A percentile compares a stretch with the other conserved stretches of the same genome.
These are phyloP conservation scores for Xylariaceae sp. DNA, from an alignment of 2,329 filamentous ascomycete species.

Conservation along the genomic window DNA sequence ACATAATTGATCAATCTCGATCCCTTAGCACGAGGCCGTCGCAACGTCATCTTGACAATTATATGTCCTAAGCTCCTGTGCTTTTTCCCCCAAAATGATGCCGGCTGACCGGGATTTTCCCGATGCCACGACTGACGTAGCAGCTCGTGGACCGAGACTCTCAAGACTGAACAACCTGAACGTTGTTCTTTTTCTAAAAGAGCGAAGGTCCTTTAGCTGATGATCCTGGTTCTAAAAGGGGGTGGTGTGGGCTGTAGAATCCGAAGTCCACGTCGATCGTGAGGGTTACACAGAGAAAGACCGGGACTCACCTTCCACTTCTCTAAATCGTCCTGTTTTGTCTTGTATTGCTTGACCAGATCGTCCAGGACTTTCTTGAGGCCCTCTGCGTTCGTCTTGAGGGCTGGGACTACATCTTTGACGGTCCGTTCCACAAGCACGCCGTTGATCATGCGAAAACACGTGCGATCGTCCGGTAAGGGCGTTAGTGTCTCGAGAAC, in stretches of 20 bases:
- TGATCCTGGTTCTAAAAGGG: slow-evolving; percentile 4
- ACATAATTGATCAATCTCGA: slow-evolving; percentile 23
- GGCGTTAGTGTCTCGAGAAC: slow-evolving; percentile 90
- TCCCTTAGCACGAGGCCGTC: slow-evolving; percentile 14
- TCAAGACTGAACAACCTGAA: slow-evolving; percentile 80
- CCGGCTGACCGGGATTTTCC: slow-evolving; percentile 6
- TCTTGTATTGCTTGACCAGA: slow-evolving; percentile 93
- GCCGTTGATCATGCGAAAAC: slow-evolving; percentile 98
- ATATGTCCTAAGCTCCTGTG: not conserved
- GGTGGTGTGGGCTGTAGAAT: slow-evolving; percentile 13
- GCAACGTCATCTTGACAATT: slow-evolving; percentile 6
- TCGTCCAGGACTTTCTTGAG: slow-evolving; percentile 93
- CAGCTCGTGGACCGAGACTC: not conserved
- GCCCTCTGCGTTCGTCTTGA: slow-evolving; percentile 92
- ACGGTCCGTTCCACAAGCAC: slow-evolving; percentile 93
- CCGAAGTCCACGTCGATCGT: slow-evolving; percentile 4
- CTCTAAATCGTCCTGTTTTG: slow-evolving; percentile 91
- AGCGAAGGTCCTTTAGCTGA: slow-evolving; percentile 19
- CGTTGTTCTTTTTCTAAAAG: slow-evolving; percentile 80
- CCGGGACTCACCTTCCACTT: slow-evolving; percentile 80
- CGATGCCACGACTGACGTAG: not conserved
- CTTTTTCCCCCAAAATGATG: slow-evolving; percentile 5
- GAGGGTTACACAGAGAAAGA: slow-evolving; percentile 4
- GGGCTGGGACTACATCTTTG: slow-evolving; percentile 82
- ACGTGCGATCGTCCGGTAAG: slow-evolving; percentile 82